Percentiles rank a stretch among this genome's conserved stretches.
These are phyloP conservation scores for Apiospora aurea DNA, from an alignment of 2,329 filamentous ascomycete species.

Conservation along the genomic window DNA sequence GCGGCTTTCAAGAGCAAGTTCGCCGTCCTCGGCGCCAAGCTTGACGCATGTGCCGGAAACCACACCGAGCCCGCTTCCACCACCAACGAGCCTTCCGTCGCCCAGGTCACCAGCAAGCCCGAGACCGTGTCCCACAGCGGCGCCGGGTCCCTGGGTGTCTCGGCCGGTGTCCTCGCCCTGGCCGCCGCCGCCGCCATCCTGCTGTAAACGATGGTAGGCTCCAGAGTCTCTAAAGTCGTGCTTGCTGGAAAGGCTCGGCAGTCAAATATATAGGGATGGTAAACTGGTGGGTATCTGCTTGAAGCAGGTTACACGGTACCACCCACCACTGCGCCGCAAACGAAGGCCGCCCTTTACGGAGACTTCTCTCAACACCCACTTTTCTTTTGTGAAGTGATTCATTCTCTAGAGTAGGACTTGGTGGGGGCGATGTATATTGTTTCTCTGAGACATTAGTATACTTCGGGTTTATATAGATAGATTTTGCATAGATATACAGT, in stretches of 20 bases:
- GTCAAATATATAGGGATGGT: neutral
- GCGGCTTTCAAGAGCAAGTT: neutral
- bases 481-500: neutral
- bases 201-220: neutral
- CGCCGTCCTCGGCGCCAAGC: neutral
- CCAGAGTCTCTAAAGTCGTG: neutral
- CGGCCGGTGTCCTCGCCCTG: neutral
- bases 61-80: neutral
- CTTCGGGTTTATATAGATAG: slow-evolving; percentile 6
- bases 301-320: neutral
- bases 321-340: neutral
- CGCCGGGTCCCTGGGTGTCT: neutral
- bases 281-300: neutral
- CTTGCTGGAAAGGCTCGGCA: slow-evolving; percentile 14
- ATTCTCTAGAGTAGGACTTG: slow-evolving; percentile 5
- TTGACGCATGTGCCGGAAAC: neutral
- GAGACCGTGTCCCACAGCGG: neutral
- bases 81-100: neutral
- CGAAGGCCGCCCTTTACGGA: neutral
- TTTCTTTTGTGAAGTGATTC: slow-evolving; percentile 18
- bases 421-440: neutral
- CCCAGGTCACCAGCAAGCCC: neutral
- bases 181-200: slow-evolving; percentile 2
- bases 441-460: neutral
- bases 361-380: slow-evolving; percentile 19